These are phyloP conservation scores for Xylaria sp. DNA, from an alignment of 2,329 filamentous ascomycete species.

Conservation along the genomic window DNA sequence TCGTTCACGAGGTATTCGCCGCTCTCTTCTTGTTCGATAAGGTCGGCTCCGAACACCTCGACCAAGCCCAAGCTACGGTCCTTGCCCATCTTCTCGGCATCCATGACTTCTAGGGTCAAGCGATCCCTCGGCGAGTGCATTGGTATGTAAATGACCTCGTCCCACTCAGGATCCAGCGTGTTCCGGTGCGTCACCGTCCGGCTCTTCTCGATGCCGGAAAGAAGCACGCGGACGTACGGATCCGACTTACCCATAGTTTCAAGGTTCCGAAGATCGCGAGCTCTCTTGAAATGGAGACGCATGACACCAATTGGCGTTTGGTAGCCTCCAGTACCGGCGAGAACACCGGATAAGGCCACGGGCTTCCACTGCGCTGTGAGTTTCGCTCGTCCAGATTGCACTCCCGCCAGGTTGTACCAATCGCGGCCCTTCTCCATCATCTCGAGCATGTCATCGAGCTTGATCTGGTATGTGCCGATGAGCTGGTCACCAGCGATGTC, in stretches of 20 bases:
- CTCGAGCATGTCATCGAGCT: constrained; percentile 89
- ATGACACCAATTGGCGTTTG: constrained; percentile 93
- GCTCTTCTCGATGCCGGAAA: constrained; percentile 88
- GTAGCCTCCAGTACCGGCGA: constrained; percentile 82
- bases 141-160: constrained; percentile 93
- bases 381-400: constrained; percentile 83
- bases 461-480: constrained; percentile 92
- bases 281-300: constrained; percentile 87
- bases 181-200: constrained; percentile 96
- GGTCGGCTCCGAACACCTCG: constrained; percentile 78
- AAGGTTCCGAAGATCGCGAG: constrained; percentile 82
- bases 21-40: constrained; percentile 73
- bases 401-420: constrained; percentile 88
- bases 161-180: constrained; percentile 92
- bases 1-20: constrained; percentile 83
- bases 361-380: constrained; percentile 95
- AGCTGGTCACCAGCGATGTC: constrained; percentile 82
- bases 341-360: constrained; percentile 78
- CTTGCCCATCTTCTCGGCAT: constrained; percentile 88
- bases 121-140: constrained; percentile 84
- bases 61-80: constrained; percentile 84
- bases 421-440: constrained; percentile 91
- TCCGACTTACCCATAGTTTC: constrained; percentile 97
- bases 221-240: constrained; percentile 84
- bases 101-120: constrained; percentile 91